Percentiles rank a stretch among this genome's conserved stretches.
phyloP scores from a whole-genome alignment of 352 stramenopile species.

The Phytophthora cajani region DNA sequence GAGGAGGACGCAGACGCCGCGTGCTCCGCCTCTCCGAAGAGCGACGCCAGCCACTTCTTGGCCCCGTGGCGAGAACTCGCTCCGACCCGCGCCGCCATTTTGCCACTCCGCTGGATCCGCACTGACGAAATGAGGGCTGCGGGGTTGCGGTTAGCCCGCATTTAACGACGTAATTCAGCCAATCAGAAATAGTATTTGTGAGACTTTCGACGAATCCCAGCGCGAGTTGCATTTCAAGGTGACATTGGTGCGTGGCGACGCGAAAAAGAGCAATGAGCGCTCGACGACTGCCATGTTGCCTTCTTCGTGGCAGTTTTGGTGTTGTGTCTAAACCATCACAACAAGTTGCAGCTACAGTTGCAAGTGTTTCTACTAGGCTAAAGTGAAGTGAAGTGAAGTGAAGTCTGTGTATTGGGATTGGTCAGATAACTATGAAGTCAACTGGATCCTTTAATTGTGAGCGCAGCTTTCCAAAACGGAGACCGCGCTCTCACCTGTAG shows the following conservation, averaged over 20 bases:
- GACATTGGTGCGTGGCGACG: neutral
- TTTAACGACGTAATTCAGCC: conserved; percentile 8
- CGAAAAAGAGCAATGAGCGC: conserved; percentile 10
- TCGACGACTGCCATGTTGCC: no score
- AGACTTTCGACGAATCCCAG: neutral
- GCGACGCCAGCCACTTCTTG: conserved; percentile 82
- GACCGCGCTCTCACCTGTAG: conserved; percentile 72
- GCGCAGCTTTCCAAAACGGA: conserved; percentile 75
- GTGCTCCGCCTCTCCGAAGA: conserved; percentile 67
- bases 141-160: neutral
- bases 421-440: conserved; percentile 92
- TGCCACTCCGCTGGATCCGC: conserved; percentile 9
- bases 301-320: no score
- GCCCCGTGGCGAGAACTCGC: conserved; percentile 58
- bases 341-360: neutral
- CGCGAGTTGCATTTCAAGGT: neutral
- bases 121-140: conserved; percentile 8
- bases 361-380: neutral
- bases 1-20: conserved; percentile 46
- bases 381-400: neutral
- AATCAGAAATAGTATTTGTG: neutral
- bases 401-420: conserved; percentile 28
- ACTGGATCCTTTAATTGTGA: conserved; percentile 86
- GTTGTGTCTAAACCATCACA: no score
- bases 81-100: conserved; percentile 60